Base-by-base conservation (phyloP, 23 red algal species). In the Chondrus crispus region DNA sequence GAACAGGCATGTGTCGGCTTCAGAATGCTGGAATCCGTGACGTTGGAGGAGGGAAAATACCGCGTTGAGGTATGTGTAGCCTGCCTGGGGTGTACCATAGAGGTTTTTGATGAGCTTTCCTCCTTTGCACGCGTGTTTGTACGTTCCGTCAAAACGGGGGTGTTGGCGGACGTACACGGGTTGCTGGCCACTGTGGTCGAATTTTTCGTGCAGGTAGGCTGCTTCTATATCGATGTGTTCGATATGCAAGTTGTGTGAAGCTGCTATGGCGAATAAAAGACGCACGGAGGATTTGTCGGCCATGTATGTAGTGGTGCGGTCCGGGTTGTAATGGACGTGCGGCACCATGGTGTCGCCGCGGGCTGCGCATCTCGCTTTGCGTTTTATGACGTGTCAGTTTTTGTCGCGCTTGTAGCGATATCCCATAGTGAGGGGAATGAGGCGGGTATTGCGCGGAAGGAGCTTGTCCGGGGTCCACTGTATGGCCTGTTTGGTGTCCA, bases 191-290 rank as follows among this genome's bases (percentile, higher is more conserved):
- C n/a, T n/a, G n/a, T n/a, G n/a, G n/a, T n/a, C n/a, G n/a, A n/a
- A 88, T 36, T n/a, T 4, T 68, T 80, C 87, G 32, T 91, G 8
- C 3, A 69, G 58, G 24, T 66, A 91, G 41, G 73, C 72, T 10
- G 70, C 46, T 39, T 42, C 64, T 19, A 80, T 74, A 48, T 91
- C 87, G 38, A 91, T 49, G 43, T 86, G 82, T 37, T 39, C 54
- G 57, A 44, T 41, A n/a, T 69, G 4, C 7, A 69, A 69, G 26
- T 41, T 41, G 44, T 86, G 30, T 37, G n/a, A 8, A 16, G 82
- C 82, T 37, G 54, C 33, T 11, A 86, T 28, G 38, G 35, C 58
- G 46, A 86, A 28, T 2, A 91, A n/a, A 7, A 81, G 30, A n/a
- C 72, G 3, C 3, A 91, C 39, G 14, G 72, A 52, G 29, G 40